Conservation (phyloP, 768 basidiomycete genomes). For the Mycena polygramma region DNA sequence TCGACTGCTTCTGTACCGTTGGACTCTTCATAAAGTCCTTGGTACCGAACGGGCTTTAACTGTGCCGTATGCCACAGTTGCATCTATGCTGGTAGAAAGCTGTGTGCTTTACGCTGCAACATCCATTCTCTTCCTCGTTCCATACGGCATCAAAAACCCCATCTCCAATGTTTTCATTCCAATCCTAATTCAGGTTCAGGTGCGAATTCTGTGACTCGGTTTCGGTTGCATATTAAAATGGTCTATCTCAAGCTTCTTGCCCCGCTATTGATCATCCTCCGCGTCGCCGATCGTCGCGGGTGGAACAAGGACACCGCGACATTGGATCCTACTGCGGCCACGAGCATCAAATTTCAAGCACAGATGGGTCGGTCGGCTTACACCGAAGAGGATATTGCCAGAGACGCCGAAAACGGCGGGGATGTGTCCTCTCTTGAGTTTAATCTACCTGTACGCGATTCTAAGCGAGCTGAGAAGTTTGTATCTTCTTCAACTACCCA, state of each 20-base stretch:
- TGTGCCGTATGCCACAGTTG: slow-evolving; percentile 29
- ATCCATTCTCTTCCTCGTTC: slow-evolving; percentile 44
- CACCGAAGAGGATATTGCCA: slow-evolving; percentile 4
- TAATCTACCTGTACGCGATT: background rate
- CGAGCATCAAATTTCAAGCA: slow-evolving; percentile 20
- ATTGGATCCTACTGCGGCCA: background rate
- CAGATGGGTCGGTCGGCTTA: slow-evolving; percentile 4
- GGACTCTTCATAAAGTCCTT: slow-evolving; percentile 20
- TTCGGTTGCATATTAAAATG: background rate
- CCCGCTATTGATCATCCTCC: slow-evolving; percentile 29
- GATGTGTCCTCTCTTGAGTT: background rate
- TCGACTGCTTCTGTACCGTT: too few relatives aligned
- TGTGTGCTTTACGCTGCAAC: slow-evolving; percentile 45
- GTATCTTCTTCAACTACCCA: background rate
- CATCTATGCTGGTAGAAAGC: slow-evolving; percentile 51
- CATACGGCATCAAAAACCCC: slow-evolving; percentile 32
- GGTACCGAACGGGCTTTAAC: slow-evolving; percentile 40
- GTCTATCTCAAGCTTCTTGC: slow-evolving; percentile 27
- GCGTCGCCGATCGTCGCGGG: slow-evolving; percentile 30
- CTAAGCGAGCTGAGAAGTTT: background rate
- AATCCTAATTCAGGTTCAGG: slow-evolving; percentile 30
- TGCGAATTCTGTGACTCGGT: background rate
- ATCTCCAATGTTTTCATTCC: slow-evolving; percentile 35
- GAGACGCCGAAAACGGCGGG: slow-evolving; percentile 1
- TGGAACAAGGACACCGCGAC: slow-evolving; percentile 29